phyloP scores from a whole-genome alignment of 306 rosid genomes.

The Cicer bijugum region DNA sequence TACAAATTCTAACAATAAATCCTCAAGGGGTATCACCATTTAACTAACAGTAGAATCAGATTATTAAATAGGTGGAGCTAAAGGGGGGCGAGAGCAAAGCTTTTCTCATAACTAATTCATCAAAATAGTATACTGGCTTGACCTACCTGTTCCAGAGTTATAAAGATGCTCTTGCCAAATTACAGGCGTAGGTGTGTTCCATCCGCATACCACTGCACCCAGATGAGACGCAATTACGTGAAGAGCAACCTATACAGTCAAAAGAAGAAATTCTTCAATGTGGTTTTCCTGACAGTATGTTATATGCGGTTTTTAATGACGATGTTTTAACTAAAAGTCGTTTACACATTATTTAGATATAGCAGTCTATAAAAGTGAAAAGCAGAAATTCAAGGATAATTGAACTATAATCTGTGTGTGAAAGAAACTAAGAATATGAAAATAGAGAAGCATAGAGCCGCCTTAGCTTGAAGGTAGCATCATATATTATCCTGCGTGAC shows the following conservation, averaged over 20 bases:
- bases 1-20: constrained; percentile 23
- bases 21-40: constrained; percentile 21
- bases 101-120: constrained; percentile 19
- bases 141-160: constrained; percentile 72
- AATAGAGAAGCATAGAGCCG: constrained; percentile 24
- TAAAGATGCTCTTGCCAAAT: constrained; percentile 90
- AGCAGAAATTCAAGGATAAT: constrained; percentile 20
- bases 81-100: background rate
- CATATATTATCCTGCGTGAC: background rate
- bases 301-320: constrained; percentile 11
- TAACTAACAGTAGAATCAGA: constrained; percentile 36
- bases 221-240: constrained; percentile 77
- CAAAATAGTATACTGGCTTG: constrained; percentile 17
- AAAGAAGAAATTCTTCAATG: constrained; percentile 34
- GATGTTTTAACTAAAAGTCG: constrained; percentile 13
- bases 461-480: constrained; percentile 22
- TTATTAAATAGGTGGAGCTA: constrained; percentile 28
- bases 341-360: background rate
- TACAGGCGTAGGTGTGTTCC: constrained; percentile 92
- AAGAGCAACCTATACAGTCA: constrained; percentile 66
- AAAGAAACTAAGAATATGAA: constrained; percentile 5
- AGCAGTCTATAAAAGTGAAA: constrained; percentile 33
- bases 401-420: constrained; percentile 7
- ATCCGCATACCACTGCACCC: constrained; percentile 73
- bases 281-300: constrained; percentile 7